phyloP scores from a whole-genome alignment of 208 protist genomes.

The Crithidia brevicula region DNA sequence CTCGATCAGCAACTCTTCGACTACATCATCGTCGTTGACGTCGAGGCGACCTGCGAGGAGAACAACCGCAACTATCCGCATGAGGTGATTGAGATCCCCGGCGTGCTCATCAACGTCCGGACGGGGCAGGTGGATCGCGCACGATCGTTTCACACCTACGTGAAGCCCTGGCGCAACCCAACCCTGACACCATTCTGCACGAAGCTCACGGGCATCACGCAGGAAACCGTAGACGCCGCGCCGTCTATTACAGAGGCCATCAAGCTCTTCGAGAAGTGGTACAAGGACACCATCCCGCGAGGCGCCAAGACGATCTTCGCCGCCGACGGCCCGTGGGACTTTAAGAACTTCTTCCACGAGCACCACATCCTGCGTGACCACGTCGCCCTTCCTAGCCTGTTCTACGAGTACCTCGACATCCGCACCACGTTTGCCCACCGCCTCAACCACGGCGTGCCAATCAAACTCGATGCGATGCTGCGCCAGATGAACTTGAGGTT shows the following conservation, averaged over 20 bases:
- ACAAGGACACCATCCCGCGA: constrained; percentile 62
- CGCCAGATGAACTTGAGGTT: constrained; percentile 68
- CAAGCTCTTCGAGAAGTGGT: constrained; percentile 78
- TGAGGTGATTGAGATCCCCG: constrained; percentile 96
- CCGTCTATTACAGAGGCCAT: constrained; percentile 74
- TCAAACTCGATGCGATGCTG: constrained; percentile 87
- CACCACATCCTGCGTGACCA: constrained; percentile 80
- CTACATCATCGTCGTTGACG: constrained; percentile 93
- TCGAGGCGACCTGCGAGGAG: constrained; percentile 92
- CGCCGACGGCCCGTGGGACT: constrained; percentile 89
- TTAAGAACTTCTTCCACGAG: constrained; percentile 84
- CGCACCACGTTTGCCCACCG: constrained; percentile 81
- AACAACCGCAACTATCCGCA: constrained; percentile 71
- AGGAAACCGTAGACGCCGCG: constrained; percentile 88
- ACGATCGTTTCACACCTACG: constrained; percentile 89
- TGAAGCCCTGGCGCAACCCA: constrained; percentile 87
- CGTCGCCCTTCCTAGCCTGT: constrained; percentile 74
- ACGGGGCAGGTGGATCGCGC: constrained; percentile 64
- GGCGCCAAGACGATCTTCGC: constrained; percentile 84
- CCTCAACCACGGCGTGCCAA: constrained; percentile 70
- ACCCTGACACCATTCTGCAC: constrained; percentile 93
- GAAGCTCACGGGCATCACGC: constrained; percentile 94
- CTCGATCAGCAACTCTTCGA: constrained; percentile 89
- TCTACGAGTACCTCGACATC: constrained; percentile 92
- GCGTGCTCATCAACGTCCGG: constrained; percentile 86